Evolutionary conservation across 2,329 filamentous ascomycete genomes (phyloP), one percentile per base, ranked within the genome.

Genomic region (Furcasterigmium sp.): DNA sequence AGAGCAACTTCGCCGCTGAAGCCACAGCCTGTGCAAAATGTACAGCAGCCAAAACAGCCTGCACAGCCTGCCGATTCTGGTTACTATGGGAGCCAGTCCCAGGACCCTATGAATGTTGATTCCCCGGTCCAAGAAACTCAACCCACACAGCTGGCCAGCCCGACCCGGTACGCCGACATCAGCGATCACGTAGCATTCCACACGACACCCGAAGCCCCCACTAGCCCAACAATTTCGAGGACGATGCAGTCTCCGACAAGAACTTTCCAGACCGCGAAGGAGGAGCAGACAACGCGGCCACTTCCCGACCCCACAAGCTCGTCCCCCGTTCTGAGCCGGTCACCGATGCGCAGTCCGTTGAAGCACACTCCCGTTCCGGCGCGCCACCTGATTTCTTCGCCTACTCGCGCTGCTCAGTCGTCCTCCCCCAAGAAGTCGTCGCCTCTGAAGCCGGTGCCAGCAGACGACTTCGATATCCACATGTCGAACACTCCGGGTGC

Each of bases 81-180:
- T 21, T 88, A 87, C 54, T 80, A 86, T 64, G 84, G 82, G 37
- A 85, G 82, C 53, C 80, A 83, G 52, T 68, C 70, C 3, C 71
- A 76, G 42, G 75, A 81, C 43, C 66, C 65, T n/a, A 67, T 75
- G 32, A 64, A 68, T 29, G 46, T 64, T 10, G 59, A 60, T 19
- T 46, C 53, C 10, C 40, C 49, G 11, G 48, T 53, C 25, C 56
- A 59, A 8, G 52, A 58, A 25, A 55, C 47, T 8, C 45, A 51
- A 13, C 28, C 44, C 14, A 43, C 38, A 18, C 45, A 48, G 18
- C 36, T 39, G 8, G 45, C 41, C 15, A 50, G 45, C 26, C 45
- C 47, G 10, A 39, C 43, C 8, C 41, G 46, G 39, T 44, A 42
- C 4, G 42, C 39, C 26, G 46, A 38, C 26, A 25, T 30, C 28